Base-by-base conservation (phyloP, 2,329 filamentous ascomycete genomes). In the Cytospora paraplurivora region DNA sequence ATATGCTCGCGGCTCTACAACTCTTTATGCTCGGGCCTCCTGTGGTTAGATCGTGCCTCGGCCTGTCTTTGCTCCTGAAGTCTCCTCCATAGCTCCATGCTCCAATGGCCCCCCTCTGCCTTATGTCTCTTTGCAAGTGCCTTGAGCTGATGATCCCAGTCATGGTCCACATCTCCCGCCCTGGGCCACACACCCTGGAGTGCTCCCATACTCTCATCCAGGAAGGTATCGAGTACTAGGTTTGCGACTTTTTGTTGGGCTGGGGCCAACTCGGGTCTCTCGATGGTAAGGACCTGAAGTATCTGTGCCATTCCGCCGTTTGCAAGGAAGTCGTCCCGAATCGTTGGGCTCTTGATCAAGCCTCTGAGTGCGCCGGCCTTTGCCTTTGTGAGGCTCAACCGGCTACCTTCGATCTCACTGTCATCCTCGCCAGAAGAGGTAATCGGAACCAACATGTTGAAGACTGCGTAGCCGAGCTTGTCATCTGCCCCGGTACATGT, bases 161-260 rank as follows among this genome's bases (percentile, higher is more conserved):
- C 83, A 64, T 85, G 82, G 1, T 74, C 75, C 33, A 75, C 41
- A 10, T 72, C 17, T 67, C 69, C 19, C 67, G 65, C 15, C 70
- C 74, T 76, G 0, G 85, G 85, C 85, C 85, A 89, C 66, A 84
- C 75, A 0, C 85, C 84, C 19, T 81, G 67, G 32, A 77, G 76
- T 2, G 86, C 86, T 49, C 86, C 86, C 80, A 88, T 86, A 62
- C 83, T 80, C 66, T 82, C 81, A 69, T 90, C 87, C n/a, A 90
- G 76, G 70, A 90, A 90, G 65, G 81, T 87, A 70, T 90, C 88
- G 38, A 84, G 78, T 34, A 88, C 79, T 62, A 89, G 77, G 65
- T 85, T 79, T 1, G 82, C 85, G 32, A 83, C 81, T 69, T 82
- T 85, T 63, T 79, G 79, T 70, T 83, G 79, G 7, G 83, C 80